Evolutionary conservation across 1,284 basidiomycete genomes (phyloP), one percentile per base, ranked within the genome.

Genomic region (Rhodotorula sp.): DNA sequence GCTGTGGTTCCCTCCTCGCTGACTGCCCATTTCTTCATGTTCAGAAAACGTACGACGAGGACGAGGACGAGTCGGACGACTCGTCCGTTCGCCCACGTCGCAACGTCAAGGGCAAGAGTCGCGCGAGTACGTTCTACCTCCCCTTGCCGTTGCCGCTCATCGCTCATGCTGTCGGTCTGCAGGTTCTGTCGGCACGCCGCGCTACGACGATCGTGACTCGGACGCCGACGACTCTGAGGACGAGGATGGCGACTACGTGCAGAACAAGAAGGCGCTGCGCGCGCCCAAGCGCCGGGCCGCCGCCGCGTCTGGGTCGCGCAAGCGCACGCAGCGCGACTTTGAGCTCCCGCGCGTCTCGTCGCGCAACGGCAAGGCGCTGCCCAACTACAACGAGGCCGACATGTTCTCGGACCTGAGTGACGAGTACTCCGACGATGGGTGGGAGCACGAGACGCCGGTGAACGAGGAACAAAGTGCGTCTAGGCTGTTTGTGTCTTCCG

Each of bases 331-430:
- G 19, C 57, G 58, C 44, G 72, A 74, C 55, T 77, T 76, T 27
- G 74, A 74, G 60, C 60, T 77, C 53, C 76, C 74, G 23, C 46
- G 75, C 42, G 27, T 75, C 45, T 77, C 75, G 66, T 69, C 66
- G 27, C 57, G 77, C 53, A 78, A 78, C 48, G 77, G 77, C 42
- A 72, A 72, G 56, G 72, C 66, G 52, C 61, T 75, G 45, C 77
- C 77, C 9, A 77, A 78, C 52, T 78, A 78, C 71, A 74, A 78
- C 68, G 77, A 77, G 72, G 70, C 64, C 44, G 59, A 55, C 12
- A 74, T 76, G 70, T 64, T 65, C 17, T 42, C 49, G 1, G 74
- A 67, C 27, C 34, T 70, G 49, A 71, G 64, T 56, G 71, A 67
- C 25, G 66, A 71, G n/a, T 69, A 66, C 34, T 69, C 70, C 21